These are phyloP conservation scores for Blastobotrys proliferans DNA, from an alignment of 1,139 yeast genomes.

Conservation along the genomic window DNA sequence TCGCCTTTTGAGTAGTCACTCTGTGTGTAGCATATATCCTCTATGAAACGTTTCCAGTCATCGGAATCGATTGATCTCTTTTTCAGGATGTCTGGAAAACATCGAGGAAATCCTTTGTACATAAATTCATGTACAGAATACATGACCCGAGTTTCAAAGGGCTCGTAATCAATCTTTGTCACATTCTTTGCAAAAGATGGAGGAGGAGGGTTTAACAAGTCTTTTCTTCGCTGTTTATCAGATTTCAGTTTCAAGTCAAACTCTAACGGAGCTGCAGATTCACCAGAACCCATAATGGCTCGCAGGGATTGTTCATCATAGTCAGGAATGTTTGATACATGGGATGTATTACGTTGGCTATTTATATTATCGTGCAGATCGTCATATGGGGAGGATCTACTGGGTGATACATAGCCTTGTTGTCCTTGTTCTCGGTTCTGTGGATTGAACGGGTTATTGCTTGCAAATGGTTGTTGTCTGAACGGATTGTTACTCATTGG, in stretches of 20 bases:
- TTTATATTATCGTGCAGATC: too few species aligned
- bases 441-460: not conserved
- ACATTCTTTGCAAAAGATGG: conserved; percentile 2
- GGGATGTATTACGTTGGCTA: too few species aligned
- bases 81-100: conserved; percentile 5
- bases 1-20: not conserved
- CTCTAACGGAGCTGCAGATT: not conserved
- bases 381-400: not conserved
- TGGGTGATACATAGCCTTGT: not conserved
- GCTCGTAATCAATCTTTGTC: not conserved
- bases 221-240: not conserved
- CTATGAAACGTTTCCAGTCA: conserved; percentile 13
- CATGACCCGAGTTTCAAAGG: conserved; percentile 8
- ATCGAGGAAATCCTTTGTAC: conserved; percentile 10
- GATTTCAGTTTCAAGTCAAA: conserved; percentile 1
- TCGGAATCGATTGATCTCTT: not conserved
- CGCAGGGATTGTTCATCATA: conserved; percentile 8
- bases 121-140: conserved; percentile 8
- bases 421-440: not conserved
- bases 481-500: too few species aligned
- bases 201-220: conserved; percentile 11
- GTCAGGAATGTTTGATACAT: conserved; percentile 4
- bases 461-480: too few species aligned
- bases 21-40: conserved; percentile 11
- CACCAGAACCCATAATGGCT: conserved; percentile 6